Percentiles rank a stretch among this genome's conserved stretches.
These are phyloP conservation scores for Sanguinoderma infundibulare DNA, from an alignment of 1,284 basidiomycete species.

Conservation along the genomic window DNA sequence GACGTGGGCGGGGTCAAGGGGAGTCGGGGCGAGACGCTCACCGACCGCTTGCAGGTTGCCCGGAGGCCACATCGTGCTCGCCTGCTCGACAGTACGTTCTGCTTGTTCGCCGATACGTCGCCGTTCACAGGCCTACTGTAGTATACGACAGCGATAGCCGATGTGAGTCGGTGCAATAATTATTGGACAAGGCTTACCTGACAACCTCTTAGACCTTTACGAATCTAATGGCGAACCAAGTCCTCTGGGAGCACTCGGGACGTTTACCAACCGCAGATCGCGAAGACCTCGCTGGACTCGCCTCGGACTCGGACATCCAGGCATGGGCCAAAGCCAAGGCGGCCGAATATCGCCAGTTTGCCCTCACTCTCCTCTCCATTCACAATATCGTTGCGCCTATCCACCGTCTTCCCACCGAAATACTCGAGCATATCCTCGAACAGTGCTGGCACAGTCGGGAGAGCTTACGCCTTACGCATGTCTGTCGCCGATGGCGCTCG, in stretches of 20 bases:
- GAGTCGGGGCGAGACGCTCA: too few relatives aligned
- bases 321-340: neutral
- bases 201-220: neutral
- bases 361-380: neutral
- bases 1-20: too few relatives aligned
- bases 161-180: too few relatives aligned
- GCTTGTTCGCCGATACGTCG: too few relatives aligned
- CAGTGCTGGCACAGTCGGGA: neutral
- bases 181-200: too few relatives aligned
- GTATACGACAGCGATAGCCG: too few relatives aligned
- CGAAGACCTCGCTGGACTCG: neutral
- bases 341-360: neutral
- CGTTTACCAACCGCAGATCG: neutral
- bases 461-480: neutral
- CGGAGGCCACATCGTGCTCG: too few relatives aligned
- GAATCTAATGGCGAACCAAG: too few relatives aligned
- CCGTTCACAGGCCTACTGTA: too few relatives aligned
- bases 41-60: too few relatives aligned
- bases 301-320: neutral
- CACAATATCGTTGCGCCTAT: neutral
- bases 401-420: neutral
- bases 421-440: neutral
- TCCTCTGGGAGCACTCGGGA: neutral
- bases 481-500: neutral
- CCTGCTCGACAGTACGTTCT: too few relatives aligned